Percentiles rank a stretch among this genome's conserved stretches.
These are phyloP conservation scores for Cladosporium sp. DNA, from an alignment of 2,329 filamentous ascomycete species.

Conservation along the genomic window DNA sequence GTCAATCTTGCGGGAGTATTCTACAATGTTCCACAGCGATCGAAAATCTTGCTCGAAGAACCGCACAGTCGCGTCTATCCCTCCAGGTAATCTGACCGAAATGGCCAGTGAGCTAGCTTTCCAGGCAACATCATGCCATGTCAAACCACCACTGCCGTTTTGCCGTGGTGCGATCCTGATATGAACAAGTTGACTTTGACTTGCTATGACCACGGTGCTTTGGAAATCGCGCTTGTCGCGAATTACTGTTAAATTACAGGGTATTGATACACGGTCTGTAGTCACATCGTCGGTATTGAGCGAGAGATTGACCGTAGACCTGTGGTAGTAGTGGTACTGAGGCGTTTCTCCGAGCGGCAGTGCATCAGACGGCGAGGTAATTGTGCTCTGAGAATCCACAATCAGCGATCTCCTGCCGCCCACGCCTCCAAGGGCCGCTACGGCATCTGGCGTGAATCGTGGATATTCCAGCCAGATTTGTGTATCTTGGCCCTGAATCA, in stretches of 20 bases:
- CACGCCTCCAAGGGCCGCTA: conserved; percentile 64
- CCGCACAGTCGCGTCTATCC: conserved; percentile 68
- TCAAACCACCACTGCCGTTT: conserved; percentile 51
- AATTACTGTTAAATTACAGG: conserved; percentile 71
- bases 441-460: conserved; percentile 65
- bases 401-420: conserved; percentile 14
- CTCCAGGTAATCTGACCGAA: conserved; percentile 67
- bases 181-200: conserved; percentile 74
- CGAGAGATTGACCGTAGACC: conserved; percentile 69
- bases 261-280: conserved; percentile 63
- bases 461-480: conserved; percentile 80
- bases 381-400: not conserved
- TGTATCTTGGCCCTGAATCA: conserved; percentile 76
- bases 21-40: conserved; percentile 75
- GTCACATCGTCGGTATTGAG: conserved; percentile 70
- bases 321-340: conserved; percentile 67
- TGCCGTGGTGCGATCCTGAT: conserved; percentile 62
- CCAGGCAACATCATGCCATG: conserved; percentile 82
- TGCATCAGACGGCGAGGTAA: conserved; percentile 54
- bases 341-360: conserved; percentile 74
- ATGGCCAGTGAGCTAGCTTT: conserved; percentile 63
- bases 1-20: conserved; percentile 76
- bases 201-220: conserved; percentile 70
- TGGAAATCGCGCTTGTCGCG: conserved; percentile 66
- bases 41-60: conserved; percentile 74